phyloP scores from a whole-genome alignment of 208 protist species.

The Wallacemonas collosoma region DNA sequence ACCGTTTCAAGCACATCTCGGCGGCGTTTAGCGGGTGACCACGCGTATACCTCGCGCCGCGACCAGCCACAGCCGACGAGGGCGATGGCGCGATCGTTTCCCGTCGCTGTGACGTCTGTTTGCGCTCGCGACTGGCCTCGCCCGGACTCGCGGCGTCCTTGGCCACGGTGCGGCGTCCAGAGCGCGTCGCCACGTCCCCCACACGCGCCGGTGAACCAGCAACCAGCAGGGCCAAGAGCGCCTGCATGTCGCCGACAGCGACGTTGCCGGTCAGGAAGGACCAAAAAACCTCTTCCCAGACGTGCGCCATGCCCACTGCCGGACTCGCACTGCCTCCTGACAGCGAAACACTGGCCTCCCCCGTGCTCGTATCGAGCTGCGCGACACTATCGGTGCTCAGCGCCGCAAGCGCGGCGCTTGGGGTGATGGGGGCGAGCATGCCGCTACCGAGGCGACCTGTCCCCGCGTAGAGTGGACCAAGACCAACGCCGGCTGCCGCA shows the following conservation, averaged over 20 bases:
- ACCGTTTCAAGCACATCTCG: slow-evolving; percentile 4
- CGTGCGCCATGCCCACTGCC: not conserved
- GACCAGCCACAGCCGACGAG: not conserved
- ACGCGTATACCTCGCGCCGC: not conserved
- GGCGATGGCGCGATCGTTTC: slow-evolving; percentile 10
- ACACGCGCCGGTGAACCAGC: slow-evolving; percentile 5
- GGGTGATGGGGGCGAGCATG: slow-evolving; percentile 12
- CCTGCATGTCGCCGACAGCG: slow-evolving; percentile 33
- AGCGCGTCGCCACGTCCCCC: not conserved
- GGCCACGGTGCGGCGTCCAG: not conserved
- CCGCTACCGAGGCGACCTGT: not conserved
- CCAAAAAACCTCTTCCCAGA: slow-evolving; percentile 52
- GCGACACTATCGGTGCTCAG: not conserved
- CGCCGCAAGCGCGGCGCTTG: slow-evolving; percentile 10
- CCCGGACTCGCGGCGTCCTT: not conserved
- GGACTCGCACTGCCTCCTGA: not conserved
- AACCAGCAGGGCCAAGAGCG: slow-evolving; percentile 30
- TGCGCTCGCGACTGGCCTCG: not conserved
- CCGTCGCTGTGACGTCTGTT: not conserved
- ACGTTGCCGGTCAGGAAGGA: slow-evolving; percentile 38
- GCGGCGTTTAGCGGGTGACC: slow-evolving; percentile 22
- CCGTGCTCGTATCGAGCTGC: not conserved
- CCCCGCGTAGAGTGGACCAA: not conserved
- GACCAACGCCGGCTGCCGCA: not conserved
- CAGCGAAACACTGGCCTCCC: not conserved